Base-by-base conservation (phyloP, 176 grass and related monocot genomes). In the Leersia perrieri region DNA sequence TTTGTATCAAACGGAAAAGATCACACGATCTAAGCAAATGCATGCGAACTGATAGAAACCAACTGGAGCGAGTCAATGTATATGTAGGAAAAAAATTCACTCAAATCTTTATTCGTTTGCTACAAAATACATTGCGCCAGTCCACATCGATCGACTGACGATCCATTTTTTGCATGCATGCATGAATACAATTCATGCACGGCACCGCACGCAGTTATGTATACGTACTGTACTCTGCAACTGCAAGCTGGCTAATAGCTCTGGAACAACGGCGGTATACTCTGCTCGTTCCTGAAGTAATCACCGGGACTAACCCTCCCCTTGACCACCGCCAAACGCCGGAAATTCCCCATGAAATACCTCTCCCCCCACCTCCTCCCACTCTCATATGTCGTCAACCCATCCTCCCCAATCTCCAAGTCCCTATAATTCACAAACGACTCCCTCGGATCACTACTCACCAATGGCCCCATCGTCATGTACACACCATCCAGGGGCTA, bases 231-330 rank as follows among this genome's bases (percentile, higher is more conserved):
- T n/a, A n/a, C n/a, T n/a, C n/a, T n/a, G n/a, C n/a, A n/a, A n/a
- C n/a, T n/a, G n/a, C n/a, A n/a, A n/a, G n/a, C n/a, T n/a, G 28
- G 47, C 28, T 63, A 78, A 47, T 12, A 40, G 2, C 1, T 3
- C 32, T 25, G 18, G 4, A 72, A 36, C 2, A 82, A 73, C 7
- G 88, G 88, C 9, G 88, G 88, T 23, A 86, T 82, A 44, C 83
- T 85, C 65, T 86, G 83, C 44, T 86, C 83, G 26, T 90, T 81
- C 22, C 83, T 75, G 33, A 87, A 87, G 70, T 76, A 90, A 45
- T 90, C 72, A 4, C n/a, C 66, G 42, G 83, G 83, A 76, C 83
- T 57, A 40, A 72, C 76, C 1, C 14, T 20, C 2, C 36, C 72
- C 68, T 90, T 86, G 38, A 74, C 82, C 0, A 14, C n/a, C 2